Conservation (phyloP, 148 eudicot genomes). For the Talinum fruticosum region DNA sequence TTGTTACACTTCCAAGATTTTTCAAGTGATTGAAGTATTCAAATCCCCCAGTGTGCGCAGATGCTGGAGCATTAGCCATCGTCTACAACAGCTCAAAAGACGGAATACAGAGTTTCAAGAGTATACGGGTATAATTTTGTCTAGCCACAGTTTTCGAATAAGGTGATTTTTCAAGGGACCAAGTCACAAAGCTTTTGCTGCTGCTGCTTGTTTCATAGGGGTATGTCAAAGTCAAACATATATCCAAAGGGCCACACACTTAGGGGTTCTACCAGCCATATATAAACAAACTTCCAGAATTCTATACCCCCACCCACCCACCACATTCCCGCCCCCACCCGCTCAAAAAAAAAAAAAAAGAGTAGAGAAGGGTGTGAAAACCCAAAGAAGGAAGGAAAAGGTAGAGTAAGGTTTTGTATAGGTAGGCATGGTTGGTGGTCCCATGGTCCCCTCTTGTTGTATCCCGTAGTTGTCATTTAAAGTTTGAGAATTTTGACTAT, state of each 20-base stretch:
- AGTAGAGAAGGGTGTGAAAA: not conserved
- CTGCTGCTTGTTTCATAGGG: not conserved
- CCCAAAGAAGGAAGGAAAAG: not conserved
- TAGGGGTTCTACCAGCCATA: not conserved
- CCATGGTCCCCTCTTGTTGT: conserved; percentile 8
- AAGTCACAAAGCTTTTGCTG: not conserved
- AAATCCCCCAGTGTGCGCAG: not conserved
- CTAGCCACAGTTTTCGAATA: conserved; percentile 13
- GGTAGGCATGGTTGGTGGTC: conserved; percentile 15
- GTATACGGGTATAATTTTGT: conserved; percentile 14
- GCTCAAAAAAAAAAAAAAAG: not conserved
- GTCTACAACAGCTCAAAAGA: not conserved
- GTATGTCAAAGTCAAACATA: not conserved
- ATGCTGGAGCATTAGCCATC: conserved; percentile 14
- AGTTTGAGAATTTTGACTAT: conserved; percentile 14
- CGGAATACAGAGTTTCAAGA: conserved; percentile 6
- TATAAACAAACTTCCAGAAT: not conserved
- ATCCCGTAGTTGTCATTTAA: not conserved
- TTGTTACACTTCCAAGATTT: not conserved
- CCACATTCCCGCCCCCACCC: not conserved
- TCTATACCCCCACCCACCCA: not conserved
- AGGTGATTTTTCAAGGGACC: conserved; percentile 11
- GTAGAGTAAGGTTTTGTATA: conserved; percentile 27
- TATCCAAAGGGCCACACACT: not conserved
- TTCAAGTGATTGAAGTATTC: not conserved